Evolutionary conservation across 1,284 basidiomycete genomes (phyloP).

Genomic region (Salmacisia buchloeana): DNA sequence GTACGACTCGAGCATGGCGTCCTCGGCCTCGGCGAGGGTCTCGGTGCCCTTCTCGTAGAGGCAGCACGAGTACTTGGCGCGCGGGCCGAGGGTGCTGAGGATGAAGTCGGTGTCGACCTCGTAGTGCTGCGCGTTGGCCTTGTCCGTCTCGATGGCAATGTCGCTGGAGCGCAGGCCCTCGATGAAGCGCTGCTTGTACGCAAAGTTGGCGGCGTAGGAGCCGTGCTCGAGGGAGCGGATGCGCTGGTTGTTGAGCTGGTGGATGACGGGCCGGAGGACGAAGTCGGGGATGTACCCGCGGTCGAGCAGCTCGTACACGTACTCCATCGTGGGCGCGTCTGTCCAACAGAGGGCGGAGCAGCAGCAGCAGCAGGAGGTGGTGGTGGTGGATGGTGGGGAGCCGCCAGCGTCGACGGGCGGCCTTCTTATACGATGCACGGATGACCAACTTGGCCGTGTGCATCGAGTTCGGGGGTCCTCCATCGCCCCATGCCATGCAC

Average conservation of each 20-base stretch:
- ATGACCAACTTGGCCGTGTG: too few relatives aligned
- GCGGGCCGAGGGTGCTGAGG: constrained; percentile 34
- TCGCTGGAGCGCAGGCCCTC: constrained; percentile 53
- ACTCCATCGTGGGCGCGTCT: constrained; percentile 23
- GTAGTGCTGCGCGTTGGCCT: constrained; percentile 74
- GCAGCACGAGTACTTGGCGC: constrained; percentile 54
- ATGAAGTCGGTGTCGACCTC: constrained; percentile 57
- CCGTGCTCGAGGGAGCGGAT: constrained; percentile 57
- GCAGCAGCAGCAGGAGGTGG: too few relatives aligned
- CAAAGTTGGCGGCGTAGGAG: background rate
- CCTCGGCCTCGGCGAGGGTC: constrained; percentile 65
- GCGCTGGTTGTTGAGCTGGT: constrained; percentile 61
- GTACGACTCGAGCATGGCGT: constrained; percentile 64
- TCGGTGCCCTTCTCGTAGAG: constrained; percentile 65
- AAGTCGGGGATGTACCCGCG: constrained; percentile 54
- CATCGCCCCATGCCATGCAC: too few relatives aligned
- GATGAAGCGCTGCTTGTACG: constrained; percentile 47
- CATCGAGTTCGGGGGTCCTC: too few relatives aligned
- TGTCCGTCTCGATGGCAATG: constrained; percentile 66
- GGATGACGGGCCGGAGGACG: constrained; percentile 61
- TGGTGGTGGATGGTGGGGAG: too few relatives aligned
- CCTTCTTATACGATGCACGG: too few relatives aligned
- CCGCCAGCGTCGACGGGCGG: too few relatives aligned
- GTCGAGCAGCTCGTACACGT: constrained; percentile 25
- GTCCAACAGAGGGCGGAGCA: too few relatives aligned